These are phyloP conservation scores for Podospora sp. DNA, from an alignment of 495 filamentous ascomycete genomes.

Conservation along the genomic window DNA sequence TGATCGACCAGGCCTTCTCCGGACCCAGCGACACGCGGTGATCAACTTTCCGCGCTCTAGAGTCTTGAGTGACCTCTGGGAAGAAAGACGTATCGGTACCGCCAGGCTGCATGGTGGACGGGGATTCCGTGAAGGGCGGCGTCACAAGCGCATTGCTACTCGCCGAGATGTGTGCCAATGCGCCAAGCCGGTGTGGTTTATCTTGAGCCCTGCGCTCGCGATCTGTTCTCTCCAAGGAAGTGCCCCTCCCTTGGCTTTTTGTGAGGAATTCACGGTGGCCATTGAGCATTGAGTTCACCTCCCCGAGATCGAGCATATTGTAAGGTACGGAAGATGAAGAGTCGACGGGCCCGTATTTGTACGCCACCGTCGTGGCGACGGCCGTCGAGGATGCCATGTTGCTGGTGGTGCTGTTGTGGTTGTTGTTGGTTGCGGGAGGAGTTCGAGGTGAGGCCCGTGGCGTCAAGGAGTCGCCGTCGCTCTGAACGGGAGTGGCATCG, in stretches of 20 bases:
- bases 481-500: slow-evolving; percentile 34
- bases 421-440: too few species aligned
- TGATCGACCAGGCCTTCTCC: slow-evolving; percentile 61
- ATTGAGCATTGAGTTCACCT: slow-evolving; percentile 42
- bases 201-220: slow-evolving; percentile 36
- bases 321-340: slow-evolving; percentile 19
- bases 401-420: slow-evolving; percentile 2
- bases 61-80: slow-evolving; percentile 41
- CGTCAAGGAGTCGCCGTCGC: slow-evolving; percentile 37
- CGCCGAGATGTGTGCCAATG: slow-evolving; percentile 20
- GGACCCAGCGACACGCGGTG: slow-evolving; percentile 45
- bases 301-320: slow-evolving; percentile 33
- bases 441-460: slow-evolving; percentile 33
- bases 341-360: slow-evolving; percentile 19
- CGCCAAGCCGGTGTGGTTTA: slow-evolving; percentile 13
- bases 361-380: slow-evolving; percentile 25
- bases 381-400: slow-evolving; percentile 28
- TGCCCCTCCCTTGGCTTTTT: slow-evolving; percentile 37
- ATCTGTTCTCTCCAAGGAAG: slow-evolving; percentile 47
- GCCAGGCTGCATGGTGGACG: slow-evolving; percentile 22
- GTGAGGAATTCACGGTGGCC: slow-evolving; percentile 41
- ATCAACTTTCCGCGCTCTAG: slow-evolving; percentile 49
- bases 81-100: slow-evolving; percentile 28
- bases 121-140: slow-evolving; percentile 23
- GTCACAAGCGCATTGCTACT: slow-evolving; percentile 20